Percentiles rank a stretch among this genome's conserved stretches.
Conservation (phyloP, 192 early-diverging fungal species). For the Podila epigama region DNA sequence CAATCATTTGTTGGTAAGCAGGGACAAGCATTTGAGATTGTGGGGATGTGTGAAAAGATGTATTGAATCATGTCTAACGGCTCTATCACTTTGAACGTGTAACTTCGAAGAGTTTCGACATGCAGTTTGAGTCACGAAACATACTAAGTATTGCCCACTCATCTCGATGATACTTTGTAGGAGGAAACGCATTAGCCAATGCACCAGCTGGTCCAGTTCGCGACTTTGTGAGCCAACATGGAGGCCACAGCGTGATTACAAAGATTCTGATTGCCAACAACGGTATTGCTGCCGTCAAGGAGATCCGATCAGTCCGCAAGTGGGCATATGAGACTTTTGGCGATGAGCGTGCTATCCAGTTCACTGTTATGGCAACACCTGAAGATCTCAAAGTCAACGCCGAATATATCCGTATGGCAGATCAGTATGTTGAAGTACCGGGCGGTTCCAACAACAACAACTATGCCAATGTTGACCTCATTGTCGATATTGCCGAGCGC, state of each 20-base stretch:
- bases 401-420: constrained; percentile 99
- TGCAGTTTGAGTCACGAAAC: neutral
- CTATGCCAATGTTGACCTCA: constrained; percentile 98
- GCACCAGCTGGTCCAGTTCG: constrained; percentile 72
- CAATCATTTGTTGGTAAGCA: constrained; percentile 43
- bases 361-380: constrained; percentile 98
- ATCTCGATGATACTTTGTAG: constrained; percentile 45
- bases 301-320: constrained; percentile 96
- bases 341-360: constrained; percentile 92
- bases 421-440: constrained; percentile 98
- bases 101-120: neutral
- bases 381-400: constrained; percentile 98
- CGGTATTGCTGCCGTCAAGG: constrained; percentile 99
- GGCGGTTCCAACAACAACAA: constrained; percentile 99
- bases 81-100: neutral
- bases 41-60: no score
- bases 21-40: neutral
- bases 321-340: constrained; percentile 99
- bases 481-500: constrained; percentile 97
- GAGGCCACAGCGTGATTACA: constrained; percentile 89
- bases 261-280: constrained; percentile 99
- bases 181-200: constrained; percentile 71
- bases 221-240: constrained; percentile 78
- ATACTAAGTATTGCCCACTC: neutral
- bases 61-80: neutral